Percentiles rank a stretch among this genome's conserved stretches.
phyloP scores from a whole-genome alignment of 1,284 basidiomycete genomes.

The Phylloporus sp. region DNA sequence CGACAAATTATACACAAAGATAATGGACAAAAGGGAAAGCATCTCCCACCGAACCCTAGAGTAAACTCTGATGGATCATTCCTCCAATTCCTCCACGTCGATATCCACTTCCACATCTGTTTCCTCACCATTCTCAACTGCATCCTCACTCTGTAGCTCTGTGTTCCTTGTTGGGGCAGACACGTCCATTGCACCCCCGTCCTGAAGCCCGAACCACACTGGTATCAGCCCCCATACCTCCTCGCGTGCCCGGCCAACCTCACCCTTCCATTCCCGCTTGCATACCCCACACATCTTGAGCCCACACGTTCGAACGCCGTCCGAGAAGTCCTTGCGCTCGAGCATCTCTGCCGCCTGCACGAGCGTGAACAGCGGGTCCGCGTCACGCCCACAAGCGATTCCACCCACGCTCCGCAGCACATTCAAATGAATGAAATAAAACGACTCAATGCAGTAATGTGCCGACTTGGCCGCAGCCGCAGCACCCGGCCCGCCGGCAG shows the following conservation, averaged over 20 bases:
- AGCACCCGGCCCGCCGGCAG: not conserved
- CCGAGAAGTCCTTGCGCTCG: conserved; percentile 70
- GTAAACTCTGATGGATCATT: conserved; percentile 19
- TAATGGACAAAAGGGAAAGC: conserved; percentile 23
- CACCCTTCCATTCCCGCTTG: conserved; percentile 64
- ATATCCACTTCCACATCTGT: conserved; percentile 25
- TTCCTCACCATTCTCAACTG: conserved; percentile 16
- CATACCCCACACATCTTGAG: conserved; percentile 69
- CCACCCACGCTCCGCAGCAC: conserved; percentile 73
- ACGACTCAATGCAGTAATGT: conserved; percentile 69
- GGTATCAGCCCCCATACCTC: conserved; percentile 72
- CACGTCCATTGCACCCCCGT: conserved; percentile 19
- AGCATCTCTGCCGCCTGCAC: conserved; percentile 75
- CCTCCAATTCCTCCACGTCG: conserved; percentile 23
- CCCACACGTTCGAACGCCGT: conserved; percentile 63
- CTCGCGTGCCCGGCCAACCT: conserved; percentile 60
- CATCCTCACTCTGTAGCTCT: conserved; percentile 6
- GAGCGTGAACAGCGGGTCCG: conserved; percentile 74
- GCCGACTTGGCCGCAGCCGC: conserved; percentile 20
- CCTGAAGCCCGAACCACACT: conserved; percentile 66
- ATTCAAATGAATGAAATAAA: conserved; percentile 78
- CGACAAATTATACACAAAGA: not conserved
- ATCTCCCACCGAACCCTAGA: conserved; percentile 21
- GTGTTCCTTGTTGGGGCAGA: not conserved
- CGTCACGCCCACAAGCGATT: conserved; percentile 73